These are phyloP conservation scores for Gaillardinia entomophila DNA, from an alignment of 805 yeast genomes.

Conservation along the genomic window DNA sequence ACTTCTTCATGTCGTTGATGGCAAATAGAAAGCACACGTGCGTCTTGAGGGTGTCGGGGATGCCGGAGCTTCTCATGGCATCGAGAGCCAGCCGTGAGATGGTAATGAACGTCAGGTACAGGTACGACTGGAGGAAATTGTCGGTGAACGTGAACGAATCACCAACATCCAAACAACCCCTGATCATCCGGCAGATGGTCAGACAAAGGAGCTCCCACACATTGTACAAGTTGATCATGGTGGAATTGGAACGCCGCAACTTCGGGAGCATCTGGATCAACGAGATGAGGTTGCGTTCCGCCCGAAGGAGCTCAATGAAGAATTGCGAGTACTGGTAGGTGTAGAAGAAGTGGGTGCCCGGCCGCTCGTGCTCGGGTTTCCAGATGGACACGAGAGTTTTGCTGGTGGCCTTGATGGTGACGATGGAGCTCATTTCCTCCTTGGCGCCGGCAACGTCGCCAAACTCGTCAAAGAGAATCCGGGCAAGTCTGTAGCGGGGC, in stretches of 20 bases:
- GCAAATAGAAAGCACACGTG: slow-evolving; percentile 43
- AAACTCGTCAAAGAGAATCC: slow-evolving; percentile 50
- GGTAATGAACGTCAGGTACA: slow-evolving; percentile 38
- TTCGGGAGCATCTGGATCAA: slow-evolving; percentile 62
- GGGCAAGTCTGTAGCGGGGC: slow-evolving; percentile 69
- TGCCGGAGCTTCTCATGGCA: slow-evolving; percentile 17
- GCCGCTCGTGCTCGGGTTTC: slow-evolving; percentile 88
- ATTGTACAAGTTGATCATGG: slow-evolving; percentile 59
- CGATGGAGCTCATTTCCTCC: slow-evolving; percentile 56
- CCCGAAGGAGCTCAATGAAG: slow-evolving; percentile 50
- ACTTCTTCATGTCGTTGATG: slow-evolving; percentile 54
- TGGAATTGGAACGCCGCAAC: slow-evolving; percentile 70
- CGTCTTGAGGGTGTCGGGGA: slow-evolving; percentile 32
- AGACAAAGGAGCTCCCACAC: slow-evolving; percentile 65
- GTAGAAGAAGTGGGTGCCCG: slow-evolving; percentile 88
- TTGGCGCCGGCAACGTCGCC: slow-evolving; percentile 50
- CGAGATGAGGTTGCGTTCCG: slow-evolving; percentile 50
- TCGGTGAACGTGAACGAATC: slow-evolving; percentile 42
- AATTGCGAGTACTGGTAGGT: slow-evolving; percentile 64
- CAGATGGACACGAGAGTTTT: slow-evolving; percentile 79
- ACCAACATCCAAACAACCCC: slow-evolving; percentile 38
- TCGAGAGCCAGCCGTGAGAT: slow-evolving; percentile 28
- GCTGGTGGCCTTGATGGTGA: slow-evolving; percentile 60
- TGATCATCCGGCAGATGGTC: slow-evolving; percentile 45
- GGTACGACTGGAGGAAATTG: slow-evolving; percentile 37